Conservation (phyloP, 2,329 filamentous ascomycete species). For the Geosmithia putterillii region DNA sequence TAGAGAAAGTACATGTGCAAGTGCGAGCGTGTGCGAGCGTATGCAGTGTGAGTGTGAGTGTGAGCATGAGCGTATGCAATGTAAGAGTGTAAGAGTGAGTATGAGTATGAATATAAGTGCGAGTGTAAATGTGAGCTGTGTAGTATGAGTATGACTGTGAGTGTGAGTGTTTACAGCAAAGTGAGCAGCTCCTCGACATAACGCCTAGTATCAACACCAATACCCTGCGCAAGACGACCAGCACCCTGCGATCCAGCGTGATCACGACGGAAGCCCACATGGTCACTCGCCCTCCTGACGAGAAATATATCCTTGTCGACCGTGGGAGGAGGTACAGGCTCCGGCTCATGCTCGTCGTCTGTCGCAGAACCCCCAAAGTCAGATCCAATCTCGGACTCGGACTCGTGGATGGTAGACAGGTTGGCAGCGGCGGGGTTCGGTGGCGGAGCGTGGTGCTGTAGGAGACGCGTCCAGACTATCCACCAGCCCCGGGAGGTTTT, state of each 20-base stretch:
- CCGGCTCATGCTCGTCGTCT: neutral
- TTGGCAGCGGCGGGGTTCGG: slow-evolving; percentile 6
- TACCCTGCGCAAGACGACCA: slow-evolving; percentile 54
- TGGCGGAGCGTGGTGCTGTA: slow-evolving; percentile 21
- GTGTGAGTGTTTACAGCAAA: slow-evolving; percentile 26
- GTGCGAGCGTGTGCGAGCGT: no score
- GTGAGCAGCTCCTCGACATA: slow-evolving; percentile 65
- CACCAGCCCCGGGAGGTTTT: slow-evolving; percentile 59
- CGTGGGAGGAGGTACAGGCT: neutral
- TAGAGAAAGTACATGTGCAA: no score
- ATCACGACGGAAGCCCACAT: slow-evolving; percentile 24
- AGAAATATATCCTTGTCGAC: slow-evolving; percentile 48
- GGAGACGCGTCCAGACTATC: slow-evolving; percentile 53
- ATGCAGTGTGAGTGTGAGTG: no score
- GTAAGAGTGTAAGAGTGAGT: no score
- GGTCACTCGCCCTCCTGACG: slow-evolving; percentile 47
- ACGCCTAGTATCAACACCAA: slow-evolving; percentile 63
- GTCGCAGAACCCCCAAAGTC: neutral
- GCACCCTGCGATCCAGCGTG: slow-evolving; percentile 37
- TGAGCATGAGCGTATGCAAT: no score
- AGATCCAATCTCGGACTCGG: slow-evolving; percentile 7
- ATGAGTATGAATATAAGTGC: no score
- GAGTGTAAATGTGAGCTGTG: no score
- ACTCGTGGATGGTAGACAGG: slow-evolving; percentile 16
- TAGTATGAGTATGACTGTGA: no score